phyloP scores from a whole-genome alignment of 805 yeast genomes.

The Lipomyces orientalis region DNA sequence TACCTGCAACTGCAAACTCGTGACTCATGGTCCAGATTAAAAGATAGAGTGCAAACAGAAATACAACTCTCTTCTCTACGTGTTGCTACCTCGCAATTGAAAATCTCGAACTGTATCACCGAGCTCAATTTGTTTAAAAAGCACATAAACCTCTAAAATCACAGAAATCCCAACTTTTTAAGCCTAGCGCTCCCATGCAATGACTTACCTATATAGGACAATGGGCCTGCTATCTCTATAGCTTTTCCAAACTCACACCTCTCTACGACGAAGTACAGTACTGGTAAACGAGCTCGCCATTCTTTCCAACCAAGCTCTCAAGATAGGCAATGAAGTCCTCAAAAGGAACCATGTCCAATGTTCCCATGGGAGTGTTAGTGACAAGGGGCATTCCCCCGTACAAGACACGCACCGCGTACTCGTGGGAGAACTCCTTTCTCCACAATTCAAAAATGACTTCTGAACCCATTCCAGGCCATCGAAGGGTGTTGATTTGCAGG shows the following conservation, averaged over 20 bases:
- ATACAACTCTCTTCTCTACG: no score
- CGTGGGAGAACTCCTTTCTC: slow-evolving; percentile 38
- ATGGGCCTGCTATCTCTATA: background rate
- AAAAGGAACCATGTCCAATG: slow-evolving; percentile 23
- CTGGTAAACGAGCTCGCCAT: slow-evolving; percentile 17
- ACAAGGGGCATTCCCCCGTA: slow-evolving; percentile 44
- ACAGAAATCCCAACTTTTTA: background rate
- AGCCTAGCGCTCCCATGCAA: background rate
- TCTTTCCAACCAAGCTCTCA: slow-evolving; percentile 20
- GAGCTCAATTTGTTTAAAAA: no score
- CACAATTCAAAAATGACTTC: slow-evolving; percentile 52
- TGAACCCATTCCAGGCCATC: slow-evolving; percentile 60
- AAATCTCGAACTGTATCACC: no score
- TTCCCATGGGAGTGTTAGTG: slow-evolving; percentile 26
- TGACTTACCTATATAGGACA: background rate
- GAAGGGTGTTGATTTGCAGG: slow-evolving; percentile 46
- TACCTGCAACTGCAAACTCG: no score
- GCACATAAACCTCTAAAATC: background rate
- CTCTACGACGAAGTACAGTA: slow-evolving; percentile 10
- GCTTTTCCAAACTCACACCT: background rate
- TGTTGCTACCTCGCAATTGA: no score
- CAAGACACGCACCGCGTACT: slow-evolving; percentile 47
- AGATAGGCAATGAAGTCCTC: slow-evolving; percentile 24
- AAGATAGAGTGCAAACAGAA: no score
- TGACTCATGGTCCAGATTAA: no score